These are phyloP conservation scores for Lentithecium fluviatile DNA, from an alignment of 495 filamentous ascomycete genomes.

Conservation along the genomic window DNA sequence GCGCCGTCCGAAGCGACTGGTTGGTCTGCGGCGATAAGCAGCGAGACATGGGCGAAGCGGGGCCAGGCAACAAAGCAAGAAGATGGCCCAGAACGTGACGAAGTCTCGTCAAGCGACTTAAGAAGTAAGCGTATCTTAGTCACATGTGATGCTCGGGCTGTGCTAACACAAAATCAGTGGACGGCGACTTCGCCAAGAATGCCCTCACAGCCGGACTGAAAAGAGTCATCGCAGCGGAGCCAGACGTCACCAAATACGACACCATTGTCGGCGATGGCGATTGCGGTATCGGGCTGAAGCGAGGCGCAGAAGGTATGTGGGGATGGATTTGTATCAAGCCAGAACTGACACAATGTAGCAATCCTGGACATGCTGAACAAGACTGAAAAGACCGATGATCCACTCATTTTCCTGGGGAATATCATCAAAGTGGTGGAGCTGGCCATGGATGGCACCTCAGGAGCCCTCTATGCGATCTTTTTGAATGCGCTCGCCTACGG, in stretches of 20 bases:
- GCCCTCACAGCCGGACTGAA: slow-evolving; percentile 67
- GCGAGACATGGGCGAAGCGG: slow-evolving; percentile 53
- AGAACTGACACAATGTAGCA: slow-evolving; percentile 47
- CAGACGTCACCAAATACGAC: slow-evolving; percentile 83
- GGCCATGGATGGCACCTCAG: slow-evolving; percentile 94
- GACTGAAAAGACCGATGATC: slow-evolving; percentile 62
- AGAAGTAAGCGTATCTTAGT: slow-evolving; percentile 49
- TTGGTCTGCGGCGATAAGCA: slow-evolving; percentile 71
- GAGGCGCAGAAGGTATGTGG: slow-evolving; percentile 75
- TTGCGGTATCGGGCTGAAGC: slow-evolving; percentile 85
- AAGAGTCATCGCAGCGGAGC: slow-evolving; percentile 71
- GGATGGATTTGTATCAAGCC: background rate
- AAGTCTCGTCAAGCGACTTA: slow-evolving; percentile 65
- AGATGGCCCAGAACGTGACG: slow-evolving; percentile 45
- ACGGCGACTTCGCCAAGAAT: slow-evolving; percentile 56
- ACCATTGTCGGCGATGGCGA: slow-evolving; percentile 94
- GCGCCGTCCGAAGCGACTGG: slow-evolving; percentile 79
- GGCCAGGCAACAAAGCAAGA: slow-evolving; percentile 27
- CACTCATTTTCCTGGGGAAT: slow-evolving; percentile 65
- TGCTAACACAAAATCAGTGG: slow-evolving; percentile 49
- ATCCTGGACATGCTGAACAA: slow-evolving; percentile 64
- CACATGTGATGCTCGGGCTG: background rate
- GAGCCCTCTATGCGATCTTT: slow-evolving; percentile 94
- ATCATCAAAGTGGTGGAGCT: slow-evolving; percentile 84
- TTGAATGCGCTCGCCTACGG: slow-evolving; percentile 82